These are phyloP conservation scores for Fusarium guadeloupense DNA, from an alignment of 2,329 filamentous ascomycete species.

Conservation along the genomic window DNA sequence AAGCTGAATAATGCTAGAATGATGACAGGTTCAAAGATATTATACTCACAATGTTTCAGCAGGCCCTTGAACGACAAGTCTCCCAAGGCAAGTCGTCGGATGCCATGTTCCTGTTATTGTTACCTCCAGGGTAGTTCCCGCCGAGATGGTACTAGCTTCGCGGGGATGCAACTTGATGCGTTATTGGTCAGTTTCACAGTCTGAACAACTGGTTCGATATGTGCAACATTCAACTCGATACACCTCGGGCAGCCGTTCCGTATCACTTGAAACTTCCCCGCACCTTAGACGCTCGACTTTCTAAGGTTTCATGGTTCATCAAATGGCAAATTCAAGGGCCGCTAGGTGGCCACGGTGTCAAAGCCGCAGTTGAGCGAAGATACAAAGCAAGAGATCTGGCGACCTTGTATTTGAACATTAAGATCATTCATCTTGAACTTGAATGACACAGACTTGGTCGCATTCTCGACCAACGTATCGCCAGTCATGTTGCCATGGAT, in stretches of 20 bases:
- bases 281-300: slow-evolving; percentile 24
- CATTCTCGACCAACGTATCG: too few species aligned
- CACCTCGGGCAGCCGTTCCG: slow-evolving; percentile 5
- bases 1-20: background rate
- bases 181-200: slow-evolving; percentile 29
- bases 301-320: background rate
- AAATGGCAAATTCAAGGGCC: background rate
- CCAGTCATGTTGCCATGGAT: slow-evolving; percentile 26
- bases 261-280: slow-evolving; percentile 29
- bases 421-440: too few species aligned
- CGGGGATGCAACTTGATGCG: slow-evolving; percentile 22
- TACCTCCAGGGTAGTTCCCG: slow-evolving; percentile 29
- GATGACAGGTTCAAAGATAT: too few species aligned
- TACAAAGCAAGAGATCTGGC: background rate
- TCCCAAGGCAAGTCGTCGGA: background rate
- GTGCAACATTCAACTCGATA: slow-evolving; percentile 14
- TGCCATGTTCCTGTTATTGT: slow-evolving; percentile 4
- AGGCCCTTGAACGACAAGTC: slow-evolving; percentile 3
- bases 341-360: background rate
- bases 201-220: background rate
- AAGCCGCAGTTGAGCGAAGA: background rate
- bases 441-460: too few species aligned
- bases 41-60: slow-evolving; percentile 4
- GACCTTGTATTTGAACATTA: too few species aligned
- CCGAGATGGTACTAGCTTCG: slow-evolving; percentile 19